These are phyloP conservation scores for Cystofilobasidium capitatum DNA, from an alignment of 768 basidiomycete species.

Conservation along the genomic window DNA sequence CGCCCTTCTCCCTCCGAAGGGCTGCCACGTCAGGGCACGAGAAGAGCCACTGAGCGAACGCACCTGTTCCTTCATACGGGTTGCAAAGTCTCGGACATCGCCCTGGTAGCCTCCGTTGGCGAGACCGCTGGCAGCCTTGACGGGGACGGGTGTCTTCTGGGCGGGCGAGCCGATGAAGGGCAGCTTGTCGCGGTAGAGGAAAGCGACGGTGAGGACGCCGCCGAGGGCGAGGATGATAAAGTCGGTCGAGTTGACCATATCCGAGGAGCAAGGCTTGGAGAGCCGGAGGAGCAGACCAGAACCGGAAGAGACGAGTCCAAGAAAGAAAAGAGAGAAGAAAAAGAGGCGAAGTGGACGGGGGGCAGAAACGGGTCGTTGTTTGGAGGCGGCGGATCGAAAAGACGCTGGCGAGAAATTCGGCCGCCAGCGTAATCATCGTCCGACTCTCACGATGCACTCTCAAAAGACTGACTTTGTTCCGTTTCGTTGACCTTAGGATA, in stretches of 20 bases:
- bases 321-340: background rate
- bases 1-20: too few species aligned
- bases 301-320: background rate
- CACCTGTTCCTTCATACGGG: slow-evolving; percentile 88
- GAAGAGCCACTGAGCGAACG: slow-evolving; percentile 38
- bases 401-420: too few species aligned
- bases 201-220: slow-evolving; percentile 62
- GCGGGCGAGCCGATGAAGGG: background rate
- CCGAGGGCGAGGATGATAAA: slow-evolving; percentile 58
- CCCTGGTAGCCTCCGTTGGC: slow-evolving; percentile 45
- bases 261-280: background rate
- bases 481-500: too few species aligned
- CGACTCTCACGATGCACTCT: too few species aligned
- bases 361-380: too few species aligned
- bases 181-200: slow-evolving; percentile 62
- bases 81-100: slow-evolving; percentile 87
- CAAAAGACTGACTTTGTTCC: too few species aligned
- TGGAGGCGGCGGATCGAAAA: too few species aligned
- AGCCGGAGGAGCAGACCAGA: background rate
- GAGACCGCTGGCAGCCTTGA: slow-evolving; percentile 41
- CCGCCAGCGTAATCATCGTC: too few species aligned
- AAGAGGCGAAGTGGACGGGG: too few species aligned
- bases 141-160: background rate
- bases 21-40: slow-evolving; percentile 13
- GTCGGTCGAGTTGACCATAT: slow-evolving; percentile 47